Evolutionary conservation across 1,284 basidiomycete species (phyloP).

Genomic region (Ganoderma leucocontextum): DNA sequence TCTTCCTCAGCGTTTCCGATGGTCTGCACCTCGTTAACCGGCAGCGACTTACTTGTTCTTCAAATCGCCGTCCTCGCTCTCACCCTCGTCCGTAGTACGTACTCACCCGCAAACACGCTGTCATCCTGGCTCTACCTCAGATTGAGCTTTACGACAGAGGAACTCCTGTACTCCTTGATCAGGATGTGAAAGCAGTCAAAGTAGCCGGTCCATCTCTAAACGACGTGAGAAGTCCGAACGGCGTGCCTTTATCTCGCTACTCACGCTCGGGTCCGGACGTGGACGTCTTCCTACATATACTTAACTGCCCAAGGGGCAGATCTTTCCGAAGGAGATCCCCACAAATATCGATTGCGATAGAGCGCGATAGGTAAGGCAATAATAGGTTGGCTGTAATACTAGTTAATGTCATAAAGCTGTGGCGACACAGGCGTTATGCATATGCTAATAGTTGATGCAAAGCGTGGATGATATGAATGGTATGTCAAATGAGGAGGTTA

Average conservation of each 20-base stretch:
- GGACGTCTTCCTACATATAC: neutral
- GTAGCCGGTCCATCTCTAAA: neutral
- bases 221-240: neutral
- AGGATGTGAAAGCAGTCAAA: neutral
- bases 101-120: neutral
- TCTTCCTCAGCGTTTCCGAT: neutral
- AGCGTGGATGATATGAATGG: conserved; percentile 8
- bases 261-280: conserved; percentile 1
- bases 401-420: conserved; percentile 32
- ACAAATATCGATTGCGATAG: conserved; percentile 21
- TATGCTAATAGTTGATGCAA: conserved; percentile 27
- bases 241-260: neutral
- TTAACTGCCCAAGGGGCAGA: neutral
- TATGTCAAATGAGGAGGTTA: neutral
- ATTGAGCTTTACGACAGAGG: neutral
- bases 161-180: neutral
- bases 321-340: neutral
- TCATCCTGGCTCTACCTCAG: neutral
- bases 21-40: neutral
- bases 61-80: neutral
- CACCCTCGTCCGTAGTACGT: neutral
- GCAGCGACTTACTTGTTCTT: neutral
- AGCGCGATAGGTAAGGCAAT: neutral
- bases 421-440: conserved; percentile 34
- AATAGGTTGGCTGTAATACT: conserved; percentile 25